Evolutionary conservation across 768 basidiomycete genomes (phyloP).

Genomic region (Amanita phalloides): DNA sequence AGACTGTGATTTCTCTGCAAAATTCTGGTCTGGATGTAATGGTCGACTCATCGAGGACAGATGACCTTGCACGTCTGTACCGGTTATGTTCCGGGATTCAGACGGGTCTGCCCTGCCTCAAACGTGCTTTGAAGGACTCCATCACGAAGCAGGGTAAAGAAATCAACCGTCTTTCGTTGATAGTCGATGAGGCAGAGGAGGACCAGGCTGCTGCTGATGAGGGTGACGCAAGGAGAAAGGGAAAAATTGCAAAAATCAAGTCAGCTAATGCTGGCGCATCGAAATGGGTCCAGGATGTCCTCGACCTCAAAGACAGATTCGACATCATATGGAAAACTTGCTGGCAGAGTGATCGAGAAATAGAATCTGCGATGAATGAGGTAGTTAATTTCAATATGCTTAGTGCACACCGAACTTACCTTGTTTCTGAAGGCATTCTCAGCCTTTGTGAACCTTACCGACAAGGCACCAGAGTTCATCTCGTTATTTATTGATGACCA

Average conservation of each 20-base stretch:
- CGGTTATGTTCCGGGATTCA: conserved; percentile 61
- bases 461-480: conserved; percentile 86
- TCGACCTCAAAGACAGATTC: conserved; percentile 88
- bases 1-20: conserved; percentile 64
- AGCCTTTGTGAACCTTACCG: conserved; percentile 81
- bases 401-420: background rate
- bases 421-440: conserved; percentile 65
- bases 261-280: conserved; percentile 30
- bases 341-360: conserved; percentile 60
- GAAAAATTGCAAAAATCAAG: conserved; percentile 31
- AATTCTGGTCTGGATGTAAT: conserved; percentile 81
- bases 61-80: conserved; percentile 74
- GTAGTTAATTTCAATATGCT: conserved; percentile 29
- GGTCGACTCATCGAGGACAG: conserved; percentile 70
- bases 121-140: conserved; percentile 59
- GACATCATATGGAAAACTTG: conserved; percentile 63
- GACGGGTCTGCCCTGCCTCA: conserved; percentile 53
- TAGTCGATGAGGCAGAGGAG: conserved; percentile 17
- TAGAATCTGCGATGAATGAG: conserved; percentile 80
- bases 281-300: conserved; percentile 88
- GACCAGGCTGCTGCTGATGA: conserved; percentile 21
- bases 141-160: conserved; percentile 65
- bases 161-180: conserved; percentile 58
- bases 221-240: conserved; percentile 32
- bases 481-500: conserved; percentile 97